These are phyloP conservation scores for Rhizophagus sp. DNA, from an alignment of 192 early-diverging fungal genomes.

Conservation along the genomic window DNA sequence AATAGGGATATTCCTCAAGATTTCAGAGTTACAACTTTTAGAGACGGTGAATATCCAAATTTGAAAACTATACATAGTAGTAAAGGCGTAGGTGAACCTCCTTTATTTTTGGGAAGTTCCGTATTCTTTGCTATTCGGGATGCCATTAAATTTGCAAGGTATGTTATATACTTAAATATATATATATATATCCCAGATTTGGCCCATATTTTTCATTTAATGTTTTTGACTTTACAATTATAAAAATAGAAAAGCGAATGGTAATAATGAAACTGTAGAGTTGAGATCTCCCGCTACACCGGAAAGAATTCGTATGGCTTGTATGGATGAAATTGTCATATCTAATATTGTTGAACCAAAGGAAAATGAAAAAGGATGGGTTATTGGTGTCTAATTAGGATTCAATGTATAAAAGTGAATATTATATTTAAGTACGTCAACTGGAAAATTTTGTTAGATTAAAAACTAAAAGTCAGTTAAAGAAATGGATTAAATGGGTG, in stretches of 20 bases:
- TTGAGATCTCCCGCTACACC: slow-evolving; percentile 78
- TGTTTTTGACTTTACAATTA: background rate
- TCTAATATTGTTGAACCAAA: slow-evolving; percentile 41
- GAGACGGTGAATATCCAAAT: slow-evolving; percentile 49
- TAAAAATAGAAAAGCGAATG: slow-evolving; percentile 41
- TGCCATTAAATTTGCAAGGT: slow-evolving; percentile 71
- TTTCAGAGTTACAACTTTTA: slow-evolving; percentile 70
- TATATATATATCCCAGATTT: too few relatives aligned
- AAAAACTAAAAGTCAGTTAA: too few relatives aligned
- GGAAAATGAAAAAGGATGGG: slow-evolving; percentile 42
- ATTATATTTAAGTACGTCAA: too few relatives aligned
- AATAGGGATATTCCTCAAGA: slow-evolving; percentile 74
- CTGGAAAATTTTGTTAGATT: too few relatives aligned
- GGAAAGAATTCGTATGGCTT: slow-evolving; percentile 72
- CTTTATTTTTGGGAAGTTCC: slow-evolving; percentile 77
- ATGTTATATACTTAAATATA: background rate
- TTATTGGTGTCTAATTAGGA: slow-evolving; percentile 33
- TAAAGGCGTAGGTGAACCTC: slow-evolving; percentile 88
- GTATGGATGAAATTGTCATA: slow-evolving; percentile 63
- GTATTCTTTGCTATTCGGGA: slow-evolving; percentile 81
- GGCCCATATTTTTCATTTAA: background rate
- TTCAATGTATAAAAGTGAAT: too few relatives aligned
- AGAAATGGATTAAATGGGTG: too few relatives aligned
- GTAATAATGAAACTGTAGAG: slow-evolving; percentile 51
- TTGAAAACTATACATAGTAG: slow-evolving; percentile 77